Percentiles rank a stretch among this genome's conserved stretches.
phyloP scores from a whole-genome alignment of 2,329 filamentous ascomycete species.

The Fusarium subglutinans region DNA sequence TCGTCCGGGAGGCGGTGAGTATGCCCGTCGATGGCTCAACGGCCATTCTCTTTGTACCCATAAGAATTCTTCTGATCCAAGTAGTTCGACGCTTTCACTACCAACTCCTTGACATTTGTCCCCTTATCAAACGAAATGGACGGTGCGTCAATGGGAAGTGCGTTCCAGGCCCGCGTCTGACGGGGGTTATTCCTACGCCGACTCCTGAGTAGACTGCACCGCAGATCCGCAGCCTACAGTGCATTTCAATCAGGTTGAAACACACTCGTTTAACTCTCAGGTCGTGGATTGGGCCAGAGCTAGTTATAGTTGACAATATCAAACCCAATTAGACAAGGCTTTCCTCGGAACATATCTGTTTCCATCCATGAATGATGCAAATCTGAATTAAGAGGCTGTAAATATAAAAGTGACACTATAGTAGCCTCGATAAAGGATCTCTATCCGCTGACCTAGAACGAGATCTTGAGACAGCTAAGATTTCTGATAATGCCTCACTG shows the following conservation, averaged over 20 bases:
- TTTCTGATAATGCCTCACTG: neutral
- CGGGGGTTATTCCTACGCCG: neutral
- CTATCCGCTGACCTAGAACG: neutral
- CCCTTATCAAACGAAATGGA: neutral
- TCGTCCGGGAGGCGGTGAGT: neutral
- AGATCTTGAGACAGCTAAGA: neutral
- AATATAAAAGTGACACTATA: fast-evolving
- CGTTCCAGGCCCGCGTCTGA: neutral
- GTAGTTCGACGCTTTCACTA: neutral
- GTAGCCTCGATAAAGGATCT: neutral
- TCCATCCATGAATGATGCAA: too few relatives aligned
- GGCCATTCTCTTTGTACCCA: neutral
- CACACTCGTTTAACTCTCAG: neutral
- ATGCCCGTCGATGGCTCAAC: fast-evolving
- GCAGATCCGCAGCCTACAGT: neutral
- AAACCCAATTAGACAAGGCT: neutral
- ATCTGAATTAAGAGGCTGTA: too few relatives aligned
- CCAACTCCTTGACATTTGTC: neutral
- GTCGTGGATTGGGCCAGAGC: neutral
- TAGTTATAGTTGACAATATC: neutral
- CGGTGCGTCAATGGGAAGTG: neutral
- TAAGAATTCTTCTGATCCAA: neutral
- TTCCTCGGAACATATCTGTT: neutral
- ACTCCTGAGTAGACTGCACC: neutral
- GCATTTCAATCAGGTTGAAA: fast-evolving